phyloP scores from a whole-genome alignment of 2,329 filamentous ascomycete genomes.

The Aspergillus sp. region DNA sequence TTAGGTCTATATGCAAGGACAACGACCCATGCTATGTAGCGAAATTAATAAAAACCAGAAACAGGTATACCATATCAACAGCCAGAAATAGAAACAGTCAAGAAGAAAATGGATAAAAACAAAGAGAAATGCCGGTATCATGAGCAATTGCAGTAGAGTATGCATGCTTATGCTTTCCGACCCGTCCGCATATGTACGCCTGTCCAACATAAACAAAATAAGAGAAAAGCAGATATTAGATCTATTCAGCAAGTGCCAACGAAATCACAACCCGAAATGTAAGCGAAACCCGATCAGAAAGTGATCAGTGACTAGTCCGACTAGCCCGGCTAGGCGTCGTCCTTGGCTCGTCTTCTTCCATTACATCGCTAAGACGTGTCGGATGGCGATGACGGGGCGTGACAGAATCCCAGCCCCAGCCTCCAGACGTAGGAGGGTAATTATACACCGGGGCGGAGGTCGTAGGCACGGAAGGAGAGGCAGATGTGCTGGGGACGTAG shows the following conservation, averaged over 20 bases:
- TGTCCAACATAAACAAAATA: conserved; percentile 3
- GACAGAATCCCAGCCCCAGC: conserved; percentile 69
- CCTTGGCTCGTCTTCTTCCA: conserved; percentile 76
- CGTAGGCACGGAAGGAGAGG: conserved; percentile 17
- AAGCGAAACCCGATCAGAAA: neutral
- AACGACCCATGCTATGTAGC: neutral
- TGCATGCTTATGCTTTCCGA: too few species aligned
- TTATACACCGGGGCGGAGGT: conserved; percentile 21
- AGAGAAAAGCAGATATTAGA: conserved; percentile 3
- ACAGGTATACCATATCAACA: neutral
- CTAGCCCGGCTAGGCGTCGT: conserved; percentile 51
- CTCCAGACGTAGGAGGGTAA: conserved; percentile 39
- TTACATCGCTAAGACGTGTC: conserved; percentile 78
- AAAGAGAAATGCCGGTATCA: neutral
- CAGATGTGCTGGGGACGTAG: conserved; percentile 19
- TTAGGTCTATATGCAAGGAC: neutral
- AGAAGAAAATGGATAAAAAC: neutral
- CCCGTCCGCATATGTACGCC: neutral
- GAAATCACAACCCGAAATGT: conserved; percentile 9
- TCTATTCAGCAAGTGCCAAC: neutral
- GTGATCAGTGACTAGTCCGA: conserved; percentile 20
- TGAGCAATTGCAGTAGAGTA: neutral
- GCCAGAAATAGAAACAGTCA: neutral
- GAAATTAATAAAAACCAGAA: neutral
- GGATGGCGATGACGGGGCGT: conserved; percentile 74